Evolutionary conservation across 1,284 basidiomycete genomes (phyloP).

Genomic region (Veloboletus limbatus): DNA sequence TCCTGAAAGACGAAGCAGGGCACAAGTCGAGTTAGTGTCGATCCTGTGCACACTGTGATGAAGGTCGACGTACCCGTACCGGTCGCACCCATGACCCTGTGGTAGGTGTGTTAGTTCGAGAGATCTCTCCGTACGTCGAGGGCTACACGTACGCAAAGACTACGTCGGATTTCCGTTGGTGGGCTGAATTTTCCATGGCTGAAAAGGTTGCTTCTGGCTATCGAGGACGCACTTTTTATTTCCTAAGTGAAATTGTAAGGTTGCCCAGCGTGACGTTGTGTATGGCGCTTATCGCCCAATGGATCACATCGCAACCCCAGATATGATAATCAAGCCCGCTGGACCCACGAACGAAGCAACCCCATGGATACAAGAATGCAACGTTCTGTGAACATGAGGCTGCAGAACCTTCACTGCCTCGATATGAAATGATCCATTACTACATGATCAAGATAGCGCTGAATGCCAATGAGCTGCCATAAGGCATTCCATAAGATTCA

Average conservation of each 20-base stretch:
- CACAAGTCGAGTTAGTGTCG: background rate
- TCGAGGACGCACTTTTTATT: no score
- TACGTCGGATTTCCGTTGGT: background rate
- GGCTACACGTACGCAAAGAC: slow-evolving; percentile 1
- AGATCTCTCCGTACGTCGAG: background rate
- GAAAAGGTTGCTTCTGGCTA: no score
- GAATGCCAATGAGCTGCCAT: no score
- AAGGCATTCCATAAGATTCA: no score
- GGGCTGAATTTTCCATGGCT: background rate
- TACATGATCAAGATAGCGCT: no score
- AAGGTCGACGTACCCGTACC: slow-evolving; percentile 3
- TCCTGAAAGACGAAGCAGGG: background rate
- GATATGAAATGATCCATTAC: no score
- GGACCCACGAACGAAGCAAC: no score
- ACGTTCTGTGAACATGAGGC: background rate
- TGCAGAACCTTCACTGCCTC: background rate
- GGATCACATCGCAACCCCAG: background rate
- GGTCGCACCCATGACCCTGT: slow-evolving; percentile 9
- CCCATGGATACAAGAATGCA: no score
- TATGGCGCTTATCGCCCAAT: background rate
- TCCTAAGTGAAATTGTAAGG: no score
- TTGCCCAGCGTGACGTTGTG: no score
- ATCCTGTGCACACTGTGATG: background rate
- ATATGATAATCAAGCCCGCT: no score
- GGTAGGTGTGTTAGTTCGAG: background rate